phyloP scores from a whole-genome alignment of 2,329 filamentous ascomycete genomes.

The Ascochyta clinopodiicola region DNA sequence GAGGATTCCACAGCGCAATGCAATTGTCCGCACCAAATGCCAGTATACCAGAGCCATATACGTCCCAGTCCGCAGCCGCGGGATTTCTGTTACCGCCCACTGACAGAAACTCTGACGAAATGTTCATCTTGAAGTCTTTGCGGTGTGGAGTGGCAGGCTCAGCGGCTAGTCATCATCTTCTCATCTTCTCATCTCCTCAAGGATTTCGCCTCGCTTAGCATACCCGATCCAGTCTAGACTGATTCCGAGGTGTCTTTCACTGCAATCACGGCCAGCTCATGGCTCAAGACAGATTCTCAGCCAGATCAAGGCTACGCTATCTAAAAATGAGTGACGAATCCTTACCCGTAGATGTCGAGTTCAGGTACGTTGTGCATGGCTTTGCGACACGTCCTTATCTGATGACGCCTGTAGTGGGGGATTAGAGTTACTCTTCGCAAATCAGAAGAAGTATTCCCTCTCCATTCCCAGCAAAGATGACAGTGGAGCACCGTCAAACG shows the following conservation, averaged over 20 bases:
- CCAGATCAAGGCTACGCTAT: background rate
- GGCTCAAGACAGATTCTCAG: background rate
- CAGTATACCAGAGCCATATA: slow-evolving; percentile 67
- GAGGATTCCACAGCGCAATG: slow-evolving; percentile 85
- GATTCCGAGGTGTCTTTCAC: background rate
- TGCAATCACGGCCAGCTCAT: slow-evolving; percentile 11
- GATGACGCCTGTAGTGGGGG: slow-evolving; percentile 67
- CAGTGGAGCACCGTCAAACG: slow-evolving; percentile 67
- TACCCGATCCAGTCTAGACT: slow-evolving; percentile 21
- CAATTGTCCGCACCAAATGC: slow-evolving; percentile 91
- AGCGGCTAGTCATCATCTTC: slow-evolving; percentile 27
- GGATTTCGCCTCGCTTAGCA: slow-evolving; percentile 42
- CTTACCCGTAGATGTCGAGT: slow-evolving; percentile 74
- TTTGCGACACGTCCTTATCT: background rate
- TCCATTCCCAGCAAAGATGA: slow-evolving; percentile 69
- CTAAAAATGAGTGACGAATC: slow-evolving; percentile 34
- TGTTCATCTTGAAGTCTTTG: slow-evolving; percentile 36
- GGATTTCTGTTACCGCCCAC: slow-evolving; percentile 91
- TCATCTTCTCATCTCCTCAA: slow-evolving; percentile 16
- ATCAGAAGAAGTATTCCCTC: slow-evolving; percentile 76
- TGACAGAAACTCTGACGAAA: slow-evolving; percentile 63
- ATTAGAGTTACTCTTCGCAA: slow-evolving; percentile 90
- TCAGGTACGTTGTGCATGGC: slow-evolving; percentile 62
- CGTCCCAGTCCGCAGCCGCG: slow-evolving; percentile 87
- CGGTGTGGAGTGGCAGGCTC: slow-evolving; percentile 21